Conservation (phyloP, 177 flowering plant genomes). For the Tripterygium wilfordii region DNA sequence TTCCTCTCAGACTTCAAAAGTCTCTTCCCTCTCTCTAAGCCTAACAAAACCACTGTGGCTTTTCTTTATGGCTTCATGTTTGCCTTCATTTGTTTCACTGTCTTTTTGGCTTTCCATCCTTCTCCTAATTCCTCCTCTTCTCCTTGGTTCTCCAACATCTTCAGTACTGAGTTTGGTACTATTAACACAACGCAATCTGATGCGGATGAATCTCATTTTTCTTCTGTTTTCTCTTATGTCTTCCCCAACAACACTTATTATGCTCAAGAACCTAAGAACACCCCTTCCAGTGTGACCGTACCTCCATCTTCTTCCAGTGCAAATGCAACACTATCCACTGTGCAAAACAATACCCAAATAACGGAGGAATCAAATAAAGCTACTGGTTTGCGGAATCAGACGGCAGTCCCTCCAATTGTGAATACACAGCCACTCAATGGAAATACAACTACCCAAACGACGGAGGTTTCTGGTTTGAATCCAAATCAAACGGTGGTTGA, state of each 20-base stretch:
- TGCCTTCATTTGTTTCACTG: slow-evolving; percentile 55
- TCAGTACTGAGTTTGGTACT: slow-evolving; percentile 16
- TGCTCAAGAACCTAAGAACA: not conserved
- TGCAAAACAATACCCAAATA: too few relatives aligned
- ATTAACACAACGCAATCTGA: slow-evolving; percentile 8
- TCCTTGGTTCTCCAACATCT: slow-evolving; percentile 52
- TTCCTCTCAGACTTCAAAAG: slow-evolving; percentile 39
- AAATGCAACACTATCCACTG: too few relatives aligned
- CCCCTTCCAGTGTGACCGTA: too few relatives aligned
- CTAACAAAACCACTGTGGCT: slow-evolving; percentile 40
- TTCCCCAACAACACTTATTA: slow-evolving; percentile 38
- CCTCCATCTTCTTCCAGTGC: too few relatives aligned
- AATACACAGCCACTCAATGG: not conserved
- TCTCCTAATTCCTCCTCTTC: slow-evolving; percentile 46
- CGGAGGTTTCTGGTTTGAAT: slow-evolving; percentile 5
- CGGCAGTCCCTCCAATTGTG: too few relatives aligned
- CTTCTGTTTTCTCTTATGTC: slow-evolving; percentile 50
- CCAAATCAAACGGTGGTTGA: slow-evolving; percentile 14
- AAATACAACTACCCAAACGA: not conserved
- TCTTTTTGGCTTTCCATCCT: slow-evolving; percentile 64
- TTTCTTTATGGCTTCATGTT: slow-evolving; percentile 58
- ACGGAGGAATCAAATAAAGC: too few relatives aligned
- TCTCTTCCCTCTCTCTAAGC: slow-evolving; percentile 27
- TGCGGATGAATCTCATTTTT: slow-evolving; percentile 37
- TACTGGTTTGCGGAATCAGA: too few relatives aligned